A percentile compares a stretch with the other conserved stretches of the same genome.
These are phyloP conservation scores for Amylostereum chailletii DNA, from an alignment of 1,284 basidiomycete species.

Conservation along the genomic window DNA sequence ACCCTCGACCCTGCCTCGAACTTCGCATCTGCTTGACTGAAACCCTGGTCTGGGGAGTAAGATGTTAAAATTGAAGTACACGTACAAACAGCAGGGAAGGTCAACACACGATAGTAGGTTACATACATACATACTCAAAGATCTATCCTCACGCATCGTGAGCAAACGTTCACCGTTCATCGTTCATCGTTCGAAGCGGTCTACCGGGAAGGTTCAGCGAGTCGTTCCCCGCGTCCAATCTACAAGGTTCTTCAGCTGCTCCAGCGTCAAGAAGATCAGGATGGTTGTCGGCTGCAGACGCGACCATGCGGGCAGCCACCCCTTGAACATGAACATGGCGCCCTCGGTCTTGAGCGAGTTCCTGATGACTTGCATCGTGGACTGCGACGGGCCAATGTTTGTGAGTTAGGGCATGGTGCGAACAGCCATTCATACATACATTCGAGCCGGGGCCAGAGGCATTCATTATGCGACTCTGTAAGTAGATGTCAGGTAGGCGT, in stretches of 20 bases:
- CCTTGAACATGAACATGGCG: slow-evolving; percentile 87
- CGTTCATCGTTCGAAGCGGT: too few relatives aligned
- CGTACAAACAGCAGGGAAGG: too few relatives aligned
- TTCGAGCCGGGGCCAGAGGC: slow-evolving; percentile 73
- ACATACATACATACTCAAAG: too few relatives aligned
- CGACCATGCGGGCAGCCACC: slow-evolving; percentile 82
- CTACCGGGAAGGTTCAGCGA: too few relatives aligned
- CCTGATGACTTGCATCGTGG: slow-evolving; percentile 65
- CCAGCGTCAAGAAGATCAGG: slow-evolving; percentile 77
- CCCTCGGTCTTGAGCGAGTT: slow-evolving; percentile 74
- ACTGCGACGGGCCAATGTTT: slow-evolving; percentile 26
- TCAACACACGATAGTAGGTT: too few relatives aligned
- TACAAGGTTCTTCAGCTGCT: slow-evolving; percentile 62
- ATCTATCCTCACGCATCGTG: too few relatives aligned
- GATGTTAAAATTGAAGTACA: too few relatives aligned
- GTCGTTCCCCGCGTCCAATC: slow-evolving; percentile 31
- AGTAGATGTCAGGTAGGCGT: not conserved
- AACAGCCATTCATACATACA: slow-evolving; percentile 29
- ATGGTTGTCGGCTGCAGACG: slow-evolving; percentile 81
- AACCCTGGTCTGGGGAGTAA: too few relatives aligned
- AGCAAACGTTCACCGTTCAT: too few relatives aligned
- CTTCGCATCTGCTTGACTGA: too few relatives aligned
- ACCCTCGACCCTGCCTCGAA: too few relatives aligned
- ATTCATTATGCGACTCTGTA: slow-evolving; percentile 79
- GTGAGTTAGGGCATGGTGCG: not conserved